Evolutionary conservation across 2,329 filamentous ascomycete species (phyloP).

Genomic region (Pseudodiploospora longispora): DNA sequence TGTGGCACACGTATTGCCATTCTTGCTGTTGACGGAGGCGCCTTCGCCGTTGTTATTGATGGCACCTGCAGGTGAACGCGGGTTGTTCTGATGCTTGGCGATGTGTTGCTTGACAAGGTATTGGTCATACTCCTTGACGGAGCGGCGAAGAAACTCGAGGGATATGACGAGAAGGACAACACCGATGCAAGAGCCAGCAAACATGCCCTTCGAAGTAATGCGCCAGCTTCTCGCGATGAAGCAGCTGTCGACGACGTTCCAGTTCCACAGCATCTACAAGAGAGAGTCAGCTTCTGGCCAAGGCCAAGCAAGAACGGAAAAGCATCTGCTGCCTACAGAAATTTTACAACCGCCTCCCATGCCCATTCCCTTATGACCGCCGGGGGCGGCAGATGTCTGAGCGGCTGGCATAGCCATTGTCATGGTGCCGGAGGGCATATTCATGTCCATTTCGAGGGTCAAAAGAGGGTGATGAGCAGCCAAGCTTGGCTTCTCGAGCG

Average conservation of each 20-base stretch:
- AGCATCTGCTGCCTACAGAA: conserved; percentile 14
- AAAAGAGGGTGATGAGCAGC: no score
- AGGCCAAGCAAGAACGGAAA: not conserved
- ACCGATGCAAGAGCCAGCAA: conserved; percentile 73
- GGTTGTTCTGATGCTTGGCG: conserved; percentile 19
- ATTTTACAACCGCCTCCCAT: conserved; percentile 33
- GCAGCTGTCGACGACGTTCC: conserved; percentile 61
- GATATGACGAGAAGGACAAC: conserved; percentile 64
- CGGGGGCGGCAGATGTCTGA: conserved; percentile 7
- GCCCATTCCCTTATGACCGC: conserved; percentile 14
- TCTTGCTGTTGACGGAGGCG: conserved; percentile 16
- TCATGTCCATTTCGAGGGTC: not conserved
- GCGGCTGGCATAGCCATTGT: conserved; percentile 3
- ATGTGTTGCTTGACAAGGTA: conserved; percentile 50
- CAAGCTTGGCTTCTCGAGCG: no score
- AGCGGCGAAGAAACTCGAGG: conserved; percentile 65
- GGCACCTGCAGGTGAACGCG: conserved; percentile 2
- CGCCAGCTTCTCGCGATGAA: conserved; percentile 66
- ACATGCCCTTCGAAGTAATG: conserved; percentile 60
- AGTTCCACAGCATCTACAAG: conserved; percentile 70
- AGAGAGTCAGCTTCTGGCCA: not conserved
- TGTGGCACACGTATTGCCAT: conserved; percentile 6
- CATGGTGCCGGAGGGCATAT: conserved; percentile 5
- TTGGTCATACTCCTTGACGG: conserved; percentile 64
- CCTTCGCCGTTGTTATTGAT: conserved; percentile 5